Conservation (phyloP, 352 stramenopile species). For the Albugo laibachii region DNA sequence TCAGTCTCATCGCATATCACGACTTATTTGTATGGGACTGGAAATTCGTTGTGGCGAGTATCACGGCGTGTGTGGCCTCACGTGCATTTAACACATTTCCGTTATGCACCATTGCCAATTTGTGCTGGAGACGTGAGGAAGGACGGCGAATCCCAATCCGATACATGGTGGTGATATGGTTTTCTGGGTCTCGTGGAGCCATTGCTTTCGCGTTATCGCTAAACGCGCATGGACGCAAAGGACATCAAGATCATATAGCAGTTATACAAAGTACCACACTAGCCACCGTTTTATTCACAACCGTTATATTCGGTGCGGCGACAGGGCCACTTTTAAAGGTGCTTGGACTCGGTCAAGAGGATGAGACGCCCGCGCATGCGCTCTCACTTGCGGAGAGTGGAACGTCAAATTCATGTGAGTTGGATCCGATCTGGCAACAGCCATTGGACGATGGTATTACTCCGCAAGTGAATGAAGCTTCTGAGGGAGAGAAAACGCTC, state of each 20-base stretch:
- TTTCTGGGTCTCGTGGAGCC: conserved; percentile 80
- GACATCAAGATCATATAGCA: conserved; percentile 19
- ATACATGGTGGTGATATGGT: conserved; percentile 82
- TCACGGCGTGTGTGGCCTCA: conserved; percentile 22
- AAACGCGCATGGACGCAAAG: conserved; percentile 24
- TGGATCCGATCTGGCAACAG: too few relatives aligned
- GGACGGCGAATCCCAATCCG: conserved; percentile 21
- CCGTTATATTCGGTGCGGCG: conserved; percentile 6
- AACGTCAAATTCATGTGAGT: too few relatives aligned
- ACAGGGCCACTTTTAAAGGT: background rate
- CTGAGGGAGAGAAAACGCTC: too few relatives aligned
- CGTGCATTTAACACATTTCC: conserved; percentile 53
- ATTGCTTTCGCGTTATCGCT: conserved; percentile 83
- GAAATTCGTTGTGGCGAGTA: conserved; percentile 25
- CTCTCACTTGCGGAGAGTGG: too few relatives aligned
- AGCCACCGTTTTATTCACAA: conserved; percentile 43
- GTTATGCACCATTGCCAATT: conserved; percentile 37
- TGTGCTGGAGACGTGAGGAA: conserved; percentile 6
- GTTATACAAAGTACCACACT: conserved; percentile 45
- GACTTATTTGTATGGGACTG: conserved; percentile 45
- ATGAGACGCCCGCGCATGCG: too few relatives aligned
- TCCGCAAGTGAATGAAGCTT: too few relatives aligned
- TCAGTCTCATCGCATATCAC: conserved; percentile 47
- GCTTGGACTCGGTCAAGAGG: background rate
- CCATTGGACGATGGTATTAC: too few relatives aligned